A percentile compares a stretch with the other conserved stretches of the same genome.
Evolutionary conservation across 768 basidiomycete genomes (phyloP).

Genomic region (Sutorius australiensis): DNA sequence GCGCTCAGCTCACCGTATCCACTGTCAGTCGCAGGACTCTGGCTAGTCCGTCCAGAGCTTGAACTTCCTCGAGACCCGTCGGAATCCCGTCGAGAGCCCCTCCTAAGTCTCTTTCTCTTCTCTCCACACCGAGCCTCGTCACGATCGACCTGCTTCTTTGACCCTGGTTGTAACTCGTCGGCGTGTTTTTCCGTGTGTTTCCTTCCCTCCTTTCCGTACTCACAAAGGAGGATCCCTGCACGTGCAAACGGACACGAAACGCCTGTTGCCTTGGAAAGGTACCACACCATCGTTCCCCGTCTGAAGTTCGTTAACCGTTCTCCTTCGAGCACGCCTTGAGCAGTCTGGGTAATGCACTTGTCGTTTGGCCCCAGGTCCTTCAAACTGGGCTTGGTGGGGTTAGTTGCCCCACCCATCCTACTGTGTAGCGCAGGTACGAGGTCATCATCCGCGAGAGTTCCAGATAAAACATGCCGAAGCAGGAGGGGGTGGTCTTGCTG

Average conservation of each 20-base stretch:
- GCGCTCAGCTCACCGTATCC: conserved; percentile 22
- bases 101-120: conserved; percentile 41
- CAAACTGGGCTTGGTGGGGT: conserved; percentile 27
- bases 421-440: conserved; percentile 70
- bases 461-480: conserved; percentile 67
- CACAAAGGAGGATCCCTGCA: conserved; percentile 67
- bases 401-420: conserved; percentile 62
- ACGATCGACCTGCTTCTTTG: conserved; percentile 40
- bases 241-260: conserved; percentile 72
- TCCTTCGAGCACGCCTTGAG: conserved; percentile 12
- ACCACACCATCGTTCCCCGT: conserved; percentile 78
- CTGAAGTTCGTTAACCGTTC: conserved; percentile 66
- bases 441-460: conserved; percentile 69
- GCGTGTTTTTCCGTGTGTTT: conserved; percentile 21
- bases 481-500: conserved; percentile 74
- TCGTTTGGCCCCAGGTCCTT: conserved; percentile 25
- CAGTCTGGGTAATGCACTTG: conserved; percentile 16
- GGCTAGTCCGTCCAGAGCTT: conserved; percentile 9
- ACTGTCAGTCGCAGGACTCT: conserved; percentile 26
- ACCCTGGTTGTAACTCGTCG: conserved; percentile 33
- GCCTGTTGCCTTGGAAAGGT: conserved; percentile 70
- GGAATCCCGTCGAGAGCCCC: conserved; percentile 29
- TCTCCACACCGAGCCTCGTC: conserved; percentile 41
- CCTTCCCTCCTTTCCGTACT: conserved; percentile 56
- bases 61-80: conserved; percentile 12